These are phyloP conservation scores for Jamesozyma lodderae DNA, from an alignment of 805 yeast genomes.

Conservation along the genomic window DNA sequence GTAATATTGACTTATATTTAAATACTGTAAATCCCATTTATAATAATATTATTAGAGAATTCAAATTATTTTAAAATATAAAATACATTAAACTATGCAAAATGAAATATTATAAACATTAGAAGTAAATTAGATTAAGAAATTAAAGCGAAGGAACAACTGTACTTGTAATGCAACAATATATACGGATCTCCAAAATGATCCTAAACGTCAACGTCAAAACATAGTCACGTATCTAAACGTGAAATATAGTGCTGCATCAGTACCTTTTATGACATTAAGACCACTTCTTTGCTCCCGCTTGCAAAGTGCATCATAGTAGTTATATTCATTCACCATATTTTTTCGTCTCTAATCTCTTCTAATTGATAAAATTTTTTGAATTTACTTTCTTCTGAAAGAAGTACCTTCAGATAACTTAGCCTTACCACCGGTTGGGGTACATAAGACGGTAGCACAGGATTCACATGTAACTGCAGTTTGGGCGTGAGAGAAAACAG, in stretches of 20 bases:
- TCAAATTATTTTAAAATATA: constrained; percentile 1
- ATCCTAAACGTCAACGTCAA: not conserved
- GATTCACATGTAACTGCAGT: constrained; percentile 99
- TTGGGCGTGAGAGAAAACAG: constrained; percentile 99
- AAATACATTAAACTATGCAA: not conserved
- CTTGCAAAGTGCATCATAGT: no score
- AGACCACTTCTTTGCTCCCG: no score
- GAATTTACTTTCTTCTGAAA: constrained; percentile 90
- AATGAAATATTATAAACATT: not conserved
- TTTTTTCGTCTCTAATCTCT: not conserved
- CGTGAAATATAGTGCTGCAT: not conserved
- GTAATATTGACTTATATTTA: not conserved
- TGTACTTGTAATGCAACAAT: not conserved
- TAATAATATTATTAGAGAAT: not conserved
- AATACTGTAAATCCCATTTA: not conserved
- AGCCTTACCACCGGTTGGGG: constrained; percentile 99
- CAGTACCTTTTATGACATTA: no score
- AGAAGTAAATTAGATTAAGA: not conserved
- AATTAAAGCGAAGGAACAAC: not conserved
- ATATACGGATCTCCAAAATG: not conserved
- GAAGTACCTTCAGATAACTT: constrained; percentile 99
- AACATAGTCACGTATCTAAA: not conserved
- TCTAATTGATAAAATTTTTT: not conserved
- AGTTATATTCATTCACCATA: not conserved
- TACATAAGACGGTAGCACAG: constrained; percentile 95